phyloP scores from a whole-genome alignment of 352 stramenopile genomes.

The Nothophytophthora sp. region DNA sequence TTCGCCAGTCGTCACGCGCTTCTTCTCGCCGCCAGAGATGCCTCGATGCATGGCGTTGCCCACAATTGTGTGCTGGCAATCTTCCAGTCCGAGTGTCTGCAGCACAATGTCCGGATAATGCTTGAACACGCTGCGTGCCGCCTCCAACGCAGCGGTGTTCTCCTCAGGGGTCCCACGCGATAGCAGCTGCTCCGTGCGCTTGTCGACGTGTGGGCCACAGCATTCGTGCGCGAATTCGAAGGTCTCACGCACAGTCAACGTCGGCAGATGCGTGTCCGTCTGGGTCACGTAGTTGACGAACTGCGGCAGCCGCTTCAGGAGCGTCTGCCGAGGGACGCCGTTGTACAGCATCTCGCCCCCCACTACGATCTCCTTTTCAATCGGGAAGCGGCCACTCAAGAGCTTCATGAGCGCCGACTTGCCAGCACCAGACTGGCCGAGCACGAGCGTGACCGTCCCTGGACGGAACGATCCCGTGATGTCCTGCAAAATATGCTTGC shows the following conservation, averaged over 20 bases:
- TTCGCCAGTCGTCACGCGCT: slow-evolving; percentile 66
- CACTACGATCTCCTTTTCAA: slow-evolving; percentile 40
- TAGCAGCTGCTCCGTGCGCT: slow-evolving; percentile 29
- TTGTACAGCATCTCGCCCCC: slow-evolving; percentile 59
- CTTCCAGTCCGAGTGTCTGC: slow-evolving; percentile 48
- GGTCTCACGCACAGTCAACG: slow-evolving; percentile 55
- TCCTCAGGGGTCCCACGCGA: slow-evolving; percentile 40
- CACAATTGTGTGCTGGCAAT: slow-evolving; percentile 64
- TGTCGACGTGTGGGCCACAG: slow-evolving; percentile 40
- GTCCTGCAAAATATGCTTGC: slow-evolving; percentile 39
- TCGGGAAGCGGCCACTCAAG: slow-evolving; percentile 48
- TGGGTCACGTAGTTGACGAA: slow-evolving; percentile 56
- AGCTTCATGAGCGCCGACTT: slow-evolving; percentile 67
- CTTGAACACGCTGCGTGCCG: slow-evolving; percentile 33
- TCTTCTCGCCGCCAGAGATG: slow-evolving; percentile 65
- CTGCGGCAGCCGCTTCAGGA: slow-evolving; percentile 45
- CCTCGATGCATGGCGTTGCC: slow-evolving; percentile 56
- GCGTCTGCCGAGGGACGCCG: slow-evolving; percentile 23
- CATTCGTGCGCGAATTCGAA: slow-evolving; percentile 58
- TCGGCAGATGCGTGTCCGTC: slow-evolving; percentile 48
- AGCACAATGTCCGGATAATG: slow-evolving; percentile 62
- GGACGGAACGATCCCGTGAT: slow-evolving; percentile 45
- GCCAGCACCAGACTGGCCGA: slow-evolving; percentile 51
- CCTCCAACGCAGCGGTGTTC: slow-evolving; percentile 40
- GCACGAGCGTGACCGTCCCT: slow-evolving; percentile 54